Evolutionary conservation across 495 filamentous ascomycete species (phyloP), one percentile per base, ranked within the genome.

Genomic region (Tuber brumale): DNA sequence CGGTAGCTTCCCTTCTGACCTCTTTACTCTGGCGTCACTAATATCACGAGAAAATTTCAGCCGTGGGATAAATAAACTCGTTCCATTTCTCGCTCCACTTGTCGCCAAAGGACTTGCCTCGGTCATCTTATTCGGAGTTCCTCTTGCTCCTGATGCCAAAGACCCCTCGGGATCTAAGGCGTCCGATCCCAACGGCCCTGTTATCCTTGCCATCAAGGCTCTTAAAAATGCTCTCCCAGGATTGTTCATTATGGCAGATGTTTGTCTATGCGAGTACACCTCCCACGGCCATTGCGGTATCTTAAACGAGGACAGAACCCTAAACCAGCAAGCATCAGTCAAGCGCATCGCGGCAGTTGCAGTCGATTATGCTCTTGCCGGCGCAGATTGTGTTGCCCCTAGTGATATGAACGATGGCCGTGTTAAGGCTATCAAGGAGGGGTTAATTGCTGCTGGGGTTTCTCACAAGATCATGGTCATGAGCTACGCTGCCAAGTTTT

Each of bases 391-490:
- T 84, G 94, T 99, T 46, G 95, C 95, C 0, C 95, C 95, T 0
- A 95, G 92, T 23, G 95, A 99, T 85, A 99, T 99, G 95, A 99
- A 99, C 83, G 95, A 99, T 82, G 95, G 95, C 66, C 92, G 95
- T 76, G 93, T 99, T 75, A 91, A 94, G 70, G 95, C 94, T 74
- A 99, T 98, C 83, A 99, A 99, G 85, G 88, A 97, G 46, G 97
- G 97, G 85, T 85, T 99, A 76, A 97, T 97, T 72, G 93, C 97
- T 83, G 89, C 91, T 42, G 94, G 94, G 74, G 89, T 98, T 80
- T 92, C 93, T 18, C 95, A 99, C 83, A 91, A 91, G 81, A 89
- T 92, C 14, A 89, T 97, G 72, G 86, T 99, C 37, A 98, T 99
- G 95, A 97, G 93, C 21, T 99, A 99, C 84, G 92, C 94, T 46